A percentile compares a stretch with the other conserved stretches of the same genome.
phyloP scores from a whole-genome alignment of 1,284 basidiomycete species.

The Pterulicium gracile region DNA sequence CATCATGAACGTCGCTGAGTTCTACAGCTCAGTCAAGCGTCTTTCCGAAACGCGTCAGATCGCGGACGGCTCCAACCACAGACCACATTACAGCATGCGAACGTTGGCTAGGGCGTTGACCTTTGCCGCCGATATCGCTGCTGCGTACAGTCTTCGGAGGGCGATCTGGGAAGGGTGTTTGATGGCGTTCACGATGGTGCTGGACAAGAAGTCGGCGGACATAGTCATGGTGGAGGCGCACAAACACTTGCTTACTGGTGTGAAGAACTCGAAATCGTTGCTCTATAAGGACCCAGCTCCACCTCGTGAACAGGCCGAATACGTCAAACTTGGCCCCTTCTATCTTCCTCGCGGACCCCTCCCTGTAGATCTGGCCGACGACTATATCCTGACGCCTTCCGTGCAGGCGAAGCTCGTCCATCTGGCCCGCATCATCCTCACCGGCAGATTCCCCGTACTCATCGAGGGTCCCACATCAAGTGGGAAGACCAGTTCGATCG shows the following conservation, averaged over 20 bases:
- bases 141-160: conserved; percentile 72
- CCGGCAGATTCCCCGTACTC: conserved; percentile 86
- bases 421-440: conserved; percentile 84
- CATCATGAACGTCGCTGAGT: conserved; percentile 87
- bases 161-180: conserved; percentile 93
- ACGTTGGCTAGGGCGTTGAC: conserved; percentile 88
- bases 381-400: conserved; percentile 93
- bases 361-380: conserved; percentile 50
- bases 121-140: conserved; percentile 80
- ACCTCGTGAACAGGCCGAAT: conserved; percentile 42
- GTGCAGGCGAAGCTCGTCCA: conserved; percentile 94
- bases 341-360: conserved; percentile 77
- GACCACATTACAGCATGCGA: conserved; percentile 98
- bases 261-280: conserved; percentile 74
- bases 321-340: conserved; percentile 85
- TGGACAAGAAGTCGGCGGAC: conserved; percentile 69
- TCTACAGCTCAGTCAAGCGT: conserved; percentile 80
- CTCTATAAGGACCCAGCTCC: conserved; percentile 57
- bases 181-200: conserved; percentile 96
- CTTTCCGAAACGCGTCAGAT: conserved; percentile 75
- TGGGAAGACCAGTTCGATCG: conserved; percentile 95
- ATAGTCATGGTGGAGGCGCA: conserved; percentile 65
- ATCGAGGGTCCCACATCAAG: conserved; percentile 98
- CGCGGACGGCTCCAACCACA: conserved; percentile 88
- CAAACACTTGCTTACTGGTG: conserved; percentile 72